A percentile compares a stretch with the other conserved stretches of the same genome.
Conservation (phyloP, 225 moss, liverwort and hornwort species). For the Polytrichum formosum region DNA sequence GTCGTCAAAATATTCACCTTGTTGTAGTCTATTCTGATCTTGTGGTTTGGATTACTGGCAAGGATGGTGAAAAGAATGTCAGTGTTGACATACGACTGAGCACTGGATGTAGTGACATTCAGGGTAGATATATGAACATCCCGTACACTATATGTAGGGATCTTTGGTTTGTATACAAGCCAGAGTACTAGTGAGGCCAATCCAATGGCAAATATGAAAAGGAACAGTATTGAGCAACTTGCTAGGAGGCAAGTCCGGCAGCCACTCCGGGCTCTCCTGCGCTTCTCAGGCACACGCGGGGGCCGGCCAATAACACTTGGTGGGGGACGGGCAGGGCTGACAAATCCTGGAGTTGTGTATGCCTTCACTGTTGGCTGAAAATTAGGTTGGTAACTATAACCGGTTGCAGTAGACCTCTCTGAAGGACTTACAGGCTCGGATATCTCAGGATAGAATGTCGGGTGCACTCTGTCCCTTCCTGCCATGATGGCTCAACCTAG, state of each 20-base stretch:
- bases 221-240: conserved; percentile 27
- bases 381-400: conserved; percentile 39
- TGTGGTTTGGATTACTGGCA: conserved; percentile 38
- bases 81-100: conserved; percentile 29
- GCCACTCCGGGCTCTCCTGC: conserved; percentile 9
- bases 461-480: conserved; percentile 43
- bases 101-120: conserved; percentile 31
- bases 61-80: conserved; percentile 37
- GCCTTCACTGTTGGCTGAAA: conserved; percentile 39
- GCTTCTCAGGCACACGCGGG: conserved; percentile 15
- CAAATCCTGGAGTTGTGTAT: conserved; percentile 44
- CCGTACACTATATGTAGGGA: conserved; percentile 43
- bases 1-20: conserved; percentile 27
- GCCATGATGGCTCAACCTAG: conserved; percentile 18
- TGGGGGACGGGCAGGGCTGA: conserved; percentile 40
- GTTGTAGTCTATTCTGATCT: conserved; percentile 47
- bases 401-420: conserved; percentile 45
- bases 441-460: conserved; percentile 28
- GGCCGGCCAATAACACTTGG: conserved; percentile 53
- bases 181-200: conserved; percentile 42
- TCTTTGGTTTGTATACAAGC: conserved; percentile 39
- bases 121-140: conserved; percentile 42
- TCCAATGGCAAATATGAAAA: conserved; percentile 35
- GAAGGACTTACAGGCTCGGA: conserved; percentile 46
- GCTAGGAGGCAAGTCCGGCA: conserved; percentile 30